Conservation (phyloP, 345 rosid species). For the Garcia nutans region DNA sequence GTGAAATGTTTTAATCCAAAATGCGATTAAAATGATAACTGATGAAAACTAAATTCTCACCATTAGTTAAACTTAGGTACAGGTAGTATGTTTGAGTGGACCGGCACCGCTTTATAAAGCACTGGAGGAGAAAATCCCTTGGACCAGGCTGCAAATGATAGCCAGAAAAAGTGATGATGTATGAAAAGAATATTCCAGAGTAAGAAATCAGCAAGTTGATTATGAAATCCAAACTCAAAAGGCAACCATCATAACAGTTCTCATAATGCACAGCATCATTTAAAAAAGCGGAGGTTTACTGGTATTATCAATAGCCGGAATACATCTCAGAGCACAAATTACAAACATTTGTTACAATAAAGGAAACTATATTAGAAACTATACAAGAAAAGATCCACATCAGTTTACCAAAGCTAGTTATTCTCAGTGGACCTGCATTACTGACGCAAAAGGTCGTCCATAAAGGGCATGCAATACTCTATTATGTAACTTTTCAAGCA, state of each 20-base stretch:
- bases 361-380: neutral
- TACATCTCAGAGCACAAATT: neutral
- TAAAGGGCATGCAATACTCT: neutral
- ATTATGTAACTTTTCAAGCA: neutral
- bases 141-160: constrained; percentile 33
- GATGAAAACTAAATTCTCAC: constrained; percentile 17
- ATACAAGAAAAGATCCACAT: neutral
- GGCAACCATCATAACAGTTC: neutral
- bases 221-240: constrained; percentile 12
- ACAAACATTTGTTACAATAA: neutral
- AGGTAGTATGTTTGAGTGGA: constrained; percentile 31
- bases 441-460: constrained; percentile 26
- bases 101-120: constrained; percentile 37
- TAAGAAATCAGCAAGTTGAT: neutral
- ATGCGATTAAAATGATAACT: neutral
- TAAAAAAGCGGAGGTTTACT: neutral
- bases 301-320: neutral
- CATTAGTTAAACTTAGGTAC: constrained; percentile 30
- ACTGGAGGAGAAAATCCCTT: constrained; percentile 30
- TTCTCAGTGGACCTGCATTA: constrained; percentile 10
- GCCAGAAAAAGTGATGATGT: neutral
- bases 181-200: constrained; percentile 7
- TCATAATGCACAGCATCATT: neutral
- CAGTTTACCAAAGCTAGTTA: constrained; percentile 1
- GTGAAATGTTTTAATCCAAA: neutral